Percentiles rank a stretch among this genome's conserved stretches.
These are phyloP conservation scores for Cordyceps militaris DNA, from an alignment of 2,329 filamentous ascomycete species.

Conservation along the genomic window DNA sequence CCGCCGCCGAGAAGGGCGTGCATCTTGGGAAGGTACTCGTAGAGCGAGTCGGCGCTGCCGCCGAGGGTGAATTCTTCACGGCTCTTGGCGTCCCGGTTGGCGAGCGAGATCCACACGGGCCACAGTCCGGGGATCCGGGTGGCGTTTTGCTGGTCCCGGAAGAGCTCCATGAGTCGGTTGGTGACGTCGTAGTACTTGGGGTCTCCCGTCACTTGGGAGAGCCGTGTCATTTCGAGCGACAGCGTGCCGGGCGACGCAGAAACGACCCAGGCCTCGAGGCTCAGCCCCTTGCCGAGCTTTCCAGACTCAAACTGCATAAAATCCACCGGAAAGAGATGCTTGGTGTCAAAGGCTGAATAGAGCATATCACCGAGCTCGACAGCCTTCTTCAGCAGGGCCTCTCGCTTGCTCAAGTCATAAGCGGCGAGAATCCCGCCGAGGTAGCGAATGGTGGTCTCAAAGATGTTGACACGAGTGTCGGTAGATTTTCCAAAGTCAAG, in stretches of 20 bases:
- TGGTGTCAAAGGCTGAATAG: conserved; percentile 61
- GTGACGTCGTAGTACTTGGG: conserved; percentile 69
- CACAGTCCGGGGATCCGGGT: conserved; percentile 67
- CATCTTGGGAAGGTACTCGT: conserved; percentile 36
- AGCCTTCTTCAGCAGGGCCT: conserved; percentile 54
- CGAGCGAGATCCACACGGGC: conserved; percentile 58
- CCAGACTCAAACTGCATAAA: conserved; percentile 38
- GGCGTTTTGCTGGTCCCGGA: conserved; percentile 56
- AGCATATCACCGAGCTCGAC: conserved; percentile 57
- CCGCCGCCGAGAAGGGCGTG: conserved; percentile 50
- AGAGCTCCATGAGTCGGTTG: conserved; percentile 58
- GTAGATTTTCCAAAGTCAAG: conserved; percentile 56
- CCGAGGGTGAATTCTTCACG: conserved; percentile 29
- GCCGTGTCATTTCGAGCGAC: conserved; percentile 63
- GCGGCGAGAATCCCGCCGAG: conserved; percentile 63
- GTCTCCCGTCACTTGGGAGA: conserved; percentile 67
- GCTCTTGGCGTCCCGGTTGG: conserved; percentile 35
- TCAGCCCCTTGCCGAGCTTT: conserved; percentile 28
- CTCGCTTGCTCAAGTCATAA: conserved; percentile 56
- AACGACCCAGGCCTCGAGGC: conserved; percentile 31
- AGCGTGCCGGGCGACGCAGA: conserved; percentile 53
- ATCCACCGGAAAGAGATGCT: conserved; percentile 55
- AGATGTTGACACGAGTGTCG: conserved; percentile 49
- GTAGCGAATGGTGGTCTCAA: conserved; percentile 67
- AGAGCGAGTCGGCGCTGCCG: conserved; percentile 35